A percentile compares a stretch with the other conserved stretches of the same genome.
Evolutionary conservation across 805 yeast genomes (phyloP).

Genomic region (Yarrowia osloensis): DNA sequence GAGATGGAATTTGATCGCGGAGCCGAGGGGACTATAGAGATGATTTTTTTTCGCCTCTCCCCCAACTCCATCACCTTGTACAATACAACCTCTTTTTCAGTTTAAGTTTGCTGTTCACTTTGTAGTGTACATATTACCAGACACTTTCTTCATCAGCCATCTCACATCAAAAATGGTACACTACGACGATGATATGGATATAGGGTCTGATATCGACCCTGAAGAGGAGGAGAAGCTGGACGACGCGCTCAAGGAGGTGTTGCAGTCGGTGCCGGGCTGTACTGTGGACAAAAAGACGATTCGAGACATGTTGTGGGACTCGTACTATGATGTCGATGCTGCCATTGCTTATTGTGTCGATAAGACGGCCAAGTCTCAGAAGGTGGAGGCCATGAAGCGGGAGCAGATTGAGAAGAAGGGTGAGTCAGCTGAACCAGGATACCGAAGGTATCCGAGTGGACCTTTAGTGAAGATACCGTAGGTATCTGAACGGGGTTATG

Average conservation of each 20-base stretch:
- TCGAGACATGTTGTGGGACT: constrained; percentile 27
- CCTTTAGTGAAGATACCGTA: neutral
- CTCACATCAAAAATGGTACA: neutral
- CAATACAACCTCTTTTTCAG: too few species aligned
- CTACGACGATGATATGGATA: constrained; percentile 23
- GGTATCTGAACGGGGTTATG: neutral
- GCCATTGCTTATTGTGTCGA: constrained; percentile 21
- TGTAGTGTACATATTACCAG: too few species aligned
- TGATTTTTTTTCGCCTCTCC: too few species aligned
- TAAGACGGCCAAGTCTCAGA: constrained; percentile 18
- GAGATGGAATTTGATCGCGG: too few species aligned
- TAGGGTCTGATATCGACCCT: constrained; percentile 11
- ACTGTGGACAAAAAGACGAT: constrained; percentile 4
- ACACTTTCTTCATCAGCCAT: too few species aligned
- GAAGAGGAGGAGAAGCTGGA: constrained; percentile 31
- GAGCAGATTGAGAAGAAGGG: constrained; percentile 3
- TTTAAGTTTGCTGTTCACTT: too few species aligned
- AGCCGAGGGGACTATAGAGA: too few species aligned
- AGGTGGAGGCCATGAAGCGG: constrained; percentile 1
- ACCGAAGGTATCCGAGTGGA: neutral
- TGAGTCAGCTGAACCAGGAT: neutral
- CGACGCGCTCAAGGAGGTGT: constrained; percentile 21
- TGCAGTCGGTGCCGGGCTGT: constrained; percentile 12
- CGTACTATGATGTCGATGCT: constrained; percentile 29
- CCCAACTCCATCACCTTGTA: too few species aligned